A percentile compares a stretch with the other conserved stretches of the same genome.
Conservation (phyloP, 2,329 filamentous ascomycete species). For the Grosmannia huntii region DNA sequence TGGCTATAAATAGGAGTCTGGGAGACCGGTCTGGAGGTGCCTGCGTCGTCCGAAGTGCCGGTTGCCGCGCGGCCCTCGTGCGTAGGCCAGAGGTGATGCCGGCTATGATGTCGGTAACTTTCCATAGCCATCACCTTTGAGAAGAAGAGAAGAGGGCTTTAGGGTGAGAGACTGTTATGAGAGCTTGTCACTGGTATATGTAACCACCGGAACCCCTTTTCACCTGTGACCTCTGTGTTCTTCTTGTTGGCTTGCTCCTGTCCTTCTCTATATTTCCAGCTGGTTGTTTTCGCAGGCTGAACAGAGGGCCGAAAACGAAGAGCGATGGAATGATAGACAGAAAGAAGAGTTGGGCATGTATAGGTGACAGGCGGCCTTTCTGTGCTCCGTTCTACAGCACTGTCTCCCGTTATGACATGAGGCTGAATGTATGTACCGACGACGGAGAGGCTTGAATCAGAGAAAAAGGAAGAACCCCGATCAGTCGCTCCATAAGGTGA, state of each 20-base stretch:
- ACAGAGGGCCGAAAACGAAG: background rate
- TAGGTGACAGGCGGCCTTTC: background rate
- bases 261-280: background rate
- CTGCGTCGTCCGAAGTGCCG: constrained; percentile 4
- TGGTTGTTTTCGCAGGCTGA: background rate
- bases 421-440: background rate
- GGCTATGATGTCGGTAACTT: background rate
- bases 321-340: background rate
- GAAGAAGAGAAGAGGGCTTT: background rate
- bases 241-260: background rate
- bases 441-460: background rate
- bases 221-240: background rate
- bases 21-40: background rate
- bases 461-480: background rate
- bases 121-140: background rate
- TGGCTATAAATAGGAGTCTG: constrained; percentile 1
- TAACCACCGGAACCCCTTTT: background rate
- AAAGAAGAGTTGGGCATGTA: background rate
- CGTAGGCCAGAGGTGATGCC: background rate
- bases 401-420: background rate
- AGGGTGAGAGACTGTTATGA: background rate
- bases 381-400: background rate
- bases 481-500: background rate
- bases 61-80: constrained; percentile 3
- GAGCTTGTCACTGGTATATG: background rate